Percentiles rank a stretch among this genome's conserved stretches.
Evolutionary conservation across 352 stramenopile genomes (phyloP).

Genomic region (Pythium angustatum): DNA sequence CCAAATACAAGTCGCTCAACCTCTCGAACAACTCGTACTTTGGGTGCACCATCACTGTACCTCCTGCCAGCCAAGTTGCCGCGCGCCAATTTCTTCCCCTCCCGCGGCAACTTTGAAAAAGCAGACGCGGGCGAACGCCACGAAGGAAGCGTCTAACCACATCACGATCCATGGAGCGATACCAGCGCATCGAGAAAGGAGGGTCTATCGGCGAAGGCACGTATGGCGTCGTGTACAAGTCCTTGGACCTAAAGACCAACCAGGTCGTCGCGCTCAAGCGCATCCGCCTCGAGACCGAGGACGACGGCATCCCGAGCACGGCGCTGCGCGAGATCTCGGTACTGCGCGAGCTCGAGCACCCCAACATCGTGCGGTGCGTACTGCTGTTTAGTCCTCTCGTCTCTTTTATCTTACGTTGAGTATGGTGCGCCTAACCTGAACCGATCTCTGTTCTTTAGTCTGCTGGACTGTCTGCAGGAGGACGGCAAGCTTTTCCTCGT

Average conservation of each 20-base stretch:
- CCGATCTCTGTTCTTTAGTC: constrained; percentile 31
- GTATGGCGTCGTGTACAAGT: constrained; percentile 98
- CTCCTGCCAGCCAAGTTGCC: not conserved
- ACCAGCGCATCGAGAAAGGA: constrained; percentile 94
- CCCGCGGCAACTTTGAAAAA: constrained; percentile 21
- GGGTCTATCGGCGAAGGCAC: constrained; percentile 94
- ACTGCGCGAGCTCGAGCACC: constrained; percentile 96
- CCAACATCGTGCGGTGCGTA: constrained; percentile 96
- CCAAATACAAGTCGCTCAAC: constrained; percentile 1
- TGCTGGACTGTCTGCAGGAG: constrained; percentile 95
- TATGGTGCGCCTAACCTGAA: no score
- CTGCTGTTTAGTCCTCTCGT: not conserved
- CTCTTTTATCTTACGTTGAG: not conserved
- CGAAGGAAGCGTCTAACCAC: not conserved
- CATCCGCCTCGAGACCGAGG: constrained; percentile 98
- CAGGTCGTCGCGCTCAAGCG: constrained; percentile 95
- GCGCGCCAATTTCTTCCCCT: not conserved
- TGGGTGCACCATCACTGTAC: not conserved
- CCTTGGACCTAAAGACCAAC: constrained; percentile 89
- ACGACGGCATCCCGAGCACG: constrained; percentile 98
- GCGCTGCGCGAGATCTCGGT: constrained; percentile 98
- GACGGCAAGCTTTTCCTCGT: constrained; percentile 97
- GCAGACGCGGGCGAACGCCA: not conserved
- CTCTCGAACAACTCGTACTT: constrained; percentile 19
- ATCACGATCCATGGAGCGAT: constrained; percentile 77